A percentile compares a stretch with the other conserved stretches of the same genome.
These are phyloP conservation scores for Penicillium argentinense DNA, from an alignment of 495 filamentous ascomycete species.

Conservation along the genomic window DNA sequence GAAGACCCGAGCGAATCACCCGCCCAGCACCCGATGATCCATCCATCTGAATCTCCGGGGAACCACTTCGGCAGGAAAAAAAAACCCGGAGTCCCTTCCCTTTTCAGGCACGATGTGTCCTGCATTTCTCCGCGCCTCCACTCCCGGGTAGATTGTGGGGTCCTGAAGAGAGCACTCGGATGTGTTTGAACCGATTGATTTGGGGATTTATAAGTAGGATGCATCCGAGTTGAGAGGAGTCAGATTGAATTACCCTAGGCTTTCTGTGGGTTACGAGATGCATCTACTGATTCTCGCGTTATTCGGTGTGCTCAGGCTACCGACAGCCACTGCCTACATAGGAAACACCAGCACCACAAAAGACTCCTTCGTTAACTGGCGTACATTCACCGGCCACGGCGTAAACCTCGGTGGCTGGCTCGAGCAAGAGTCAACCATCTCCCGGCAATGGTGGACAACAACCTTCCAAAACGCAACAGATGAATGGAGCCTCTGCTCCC, in stretches of 20 bases:
- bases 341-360: constrained; percentile 1
- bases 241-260: too few species aligned
- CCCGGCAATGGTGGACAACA: constrained; percentile 26
- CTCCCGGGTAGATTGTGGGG: too few species aligned
- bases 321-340: constrained; percentile 1
- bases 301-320: neutral
- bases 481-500: constrained; percentile 33
- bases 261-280: neutral
- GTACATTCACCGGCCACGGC: constrained; percentile 26
- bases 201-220: too few species aligned
- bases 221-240: too few species aligned
- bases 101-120: too few species aligned
- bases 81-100: too few species aligned
- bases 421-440: constrained; percentile 34
- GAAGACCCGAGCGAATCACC: constrained; percentile 14
- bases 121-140: too few species aligned
- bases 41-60: neutral
- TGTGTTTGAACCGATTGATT: too few species aligned
- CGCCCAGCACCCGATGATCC: neutral
- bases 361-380: constrained; percentile 27
- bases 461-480: constrained; percentile 22
- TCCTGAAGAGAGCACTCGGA: too few species aligned
- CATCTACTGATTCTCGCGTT: neutral
- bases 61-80: neutral
- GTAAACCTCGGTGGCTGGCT: constrained; percentile 38